Conservation (phyloP, 1,284 basidiomycete genomes). For the Coriolopsis trogii region DNA sequence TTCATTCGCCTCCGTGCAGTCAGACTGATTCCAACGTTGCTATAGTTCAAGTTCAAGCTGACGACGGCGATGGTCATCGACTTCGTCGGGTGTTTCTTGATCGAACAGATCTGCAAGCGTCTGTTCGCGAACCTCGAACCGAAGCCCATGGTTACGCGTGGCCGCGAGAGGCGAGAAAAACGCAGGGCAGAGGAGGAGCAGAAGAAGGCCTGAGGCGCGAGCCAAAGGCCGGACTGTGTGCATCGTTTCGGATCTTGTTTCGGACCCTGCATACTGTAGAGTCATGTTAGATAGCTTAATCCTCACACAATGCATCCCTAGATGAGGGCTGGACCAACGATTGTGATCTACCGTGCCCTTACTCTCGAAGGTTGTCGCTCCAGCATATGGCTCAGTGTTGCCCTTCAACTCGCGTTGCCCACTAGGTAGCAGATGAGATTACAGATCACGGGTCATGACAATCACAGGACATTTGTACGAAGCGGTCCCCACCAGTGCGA, state of each 20-base stretch:
- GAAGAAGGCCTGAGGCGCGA: constrained; percentile 11
- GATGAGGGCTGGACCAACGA: too few species aligned
- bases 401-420: too few species aligned
- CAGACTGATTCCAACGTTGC: not conserved
- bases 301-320: constrained; percentile 10
- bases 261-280: constrained; percentile 12
- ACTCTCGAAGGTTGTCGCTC: too few species aligned
- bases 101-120: constrained; percentile 84
- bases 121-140: constrained; percentile 91
- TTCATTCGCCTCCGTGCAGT: not conserved
- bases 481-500: too few species aligned
- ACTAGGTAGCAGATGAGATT: too few species aligned
- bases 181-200: constrained; percentile 20
- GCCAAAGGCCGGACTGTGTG: not conserved
- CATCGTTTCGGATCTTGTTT: not conserved
- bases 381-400: too few species aligned
- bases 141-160: constrained; percentile 82
- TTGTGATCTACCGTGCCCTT: too few species aligned
- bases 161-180: constrained; percentile 68
- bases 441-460: too few species aligned
- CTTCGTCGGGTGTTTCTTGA: constrained; percentile 85
- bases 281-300: constrained; percentile 14
- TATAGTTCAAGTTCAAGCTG: constrained; percentile 80
- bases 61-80: constrained; percentile 86
- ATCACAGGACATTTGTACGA: too few species aligned